These are phyloP conservation scores for Xanthoconium purpureum DNA, from an alignment of 768 basidiomycete species.

Conservation along the genomic window DNA sequence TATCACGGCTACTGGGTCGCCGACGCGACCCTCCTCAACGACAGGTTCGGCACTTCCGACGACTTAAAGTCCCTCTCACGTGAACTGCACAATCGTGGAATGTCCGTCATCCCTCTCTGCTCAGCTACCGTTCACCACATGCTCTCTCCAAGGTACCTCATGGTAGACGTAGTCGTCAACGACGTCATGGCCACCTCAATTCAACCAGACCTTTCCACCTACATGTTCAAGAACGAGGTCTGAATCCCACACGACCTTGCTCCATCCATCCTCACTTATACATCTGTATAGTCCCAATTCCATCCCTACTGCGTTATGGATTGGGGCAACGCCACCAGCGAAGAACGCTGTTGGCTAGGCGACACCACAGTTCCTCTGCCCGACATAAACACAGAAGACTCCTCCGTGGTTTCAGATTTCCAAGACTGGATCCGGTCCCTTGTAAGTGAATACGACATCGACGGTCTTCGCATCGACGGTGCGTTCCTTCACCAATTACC, in stretches of 20 bases:
- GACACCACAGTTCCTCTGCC: conserved; percentile 70
- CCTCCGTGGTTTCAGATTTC: conserved; percentile 59
- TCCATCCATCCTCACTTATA: conserved; percentile 2
- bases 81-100: conserved; percentile 67
- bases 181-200: conserved; percentile 74
- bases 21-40: conserved; percentile 65
- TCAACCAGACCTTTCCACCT: conserved; percentile 61
- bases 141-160: conserved; percentile 53
- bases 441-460: conserved; percentile 69
- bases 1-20: conserved; percentile 88
- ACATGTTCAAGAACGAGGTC: conserved; percentile 65
- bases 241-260: conserved; percentile 8
- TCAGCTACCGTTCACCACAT: not conserved
- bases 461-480: conserved; percentile 86
- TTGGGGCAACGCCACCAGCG: conserved; percentile 65
- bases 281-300: conserved; percentile 50
- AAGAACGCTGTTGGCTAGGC: conserved; percentile 82
- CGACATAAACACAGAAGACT: conserved; percentile 75
- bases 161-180: conserved; percentile 85
- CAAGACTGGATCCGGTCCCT: conserved; percentile 66
- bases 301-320: conserved; percentile 78
- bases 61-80: conserved; percentile 66
- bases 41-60: conserved; percentile 65
- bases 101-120: conserved; percentile 41
- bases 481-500: conserved; percentile 7